Base-by-base conservation (phyloP, 2,329 filamentous ascomycete genomes). In the Penicillium olsonii region DNA sequence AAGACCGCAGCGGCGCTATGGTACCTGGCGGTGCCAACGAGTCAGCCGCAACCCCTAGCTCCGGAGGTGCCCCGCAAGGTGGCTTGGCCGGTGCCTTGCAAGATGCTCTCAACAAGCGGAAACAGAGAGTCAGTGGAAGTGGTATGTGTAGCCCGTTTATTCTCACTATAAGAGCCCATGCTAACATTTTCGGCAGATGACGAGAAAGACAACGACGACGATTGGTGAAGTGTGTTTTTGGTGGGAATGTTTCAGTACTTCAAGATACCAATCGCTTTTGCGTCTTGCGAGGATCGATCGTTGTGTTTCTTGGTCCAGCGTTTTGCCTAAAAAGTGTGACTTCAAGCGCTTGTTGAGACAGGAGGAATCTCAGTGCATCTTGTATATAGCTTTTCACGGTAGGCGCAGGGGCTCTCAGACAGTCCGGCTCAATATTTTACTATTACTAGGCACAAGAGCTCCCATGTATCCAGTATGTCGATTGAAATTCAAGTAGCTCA, bases 61-160 rank as follows among this genome's bases (percentile, higher is more conserved):
- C 77, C 15, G 80, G 82, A 10, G 83, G 73, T 29, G 69, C 64
- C 37, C 70, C 70, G 48, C 74, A 72, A 37, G 75, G 84, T 48
- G 85, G 84, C 29, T 83, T 96, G 80, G 90, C 90, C 18, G 90
- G 87, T 74, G 92, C 90, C 40, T 75, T 96, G 61, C 89, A 89
- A 52, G 87, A 84, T 52, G 88, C 87, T 49, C 72, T 92, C 62
- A 84, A 87, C 66, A 88, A 89, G 75, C 82, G 92, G 70, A 96
- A 96, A 78, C 84, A 90, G 72, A 96, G 95, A 79, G 92, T 96
- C 68, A 90, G 89, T 74, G 87, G 89, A 69, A 95, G 90, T 79
- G 92, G 92, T 96, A 84, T 84, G 89, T 87, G 12, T 14, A 37
- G 44, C 22, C 22, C 22, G 4, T 45, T 48, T 26, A 6, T 29